Percentiles rank a stretch among this genome's conserved stretches.
Evolutionary conservation across 2,329 filamentous ascomycete genomes (phyloP).

Genomic region (Zalaria obscura): DNA sequence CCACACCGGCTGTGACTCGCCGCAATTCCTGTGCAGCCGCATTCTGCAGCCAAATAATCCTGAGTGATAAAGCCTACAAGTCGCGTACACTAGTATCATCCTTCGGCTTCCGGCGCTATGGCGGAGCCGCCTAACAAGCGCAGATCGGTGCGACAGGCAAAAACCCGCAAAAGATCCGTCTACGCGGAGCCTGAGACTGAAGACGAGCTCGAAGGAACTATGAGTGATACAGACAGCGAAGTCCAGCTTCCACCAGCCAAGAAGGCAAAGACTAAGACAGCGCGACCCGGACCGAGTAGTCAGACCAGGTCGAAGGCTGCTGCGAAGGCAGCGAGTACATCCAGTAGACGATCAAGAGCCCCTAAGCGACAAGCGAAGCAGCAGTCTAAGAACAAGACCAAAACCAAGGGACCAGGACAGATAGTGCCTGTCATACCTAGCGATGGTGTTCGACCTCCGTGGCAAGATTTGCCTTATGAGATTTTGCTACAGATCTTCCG

Average conservation of each 20-base stretch:
- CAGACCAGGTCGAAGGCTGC: constrained; percentile 2
- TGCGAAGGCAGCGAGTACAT: background rate
- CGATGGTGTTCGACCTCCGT: constrained; percentile 18
- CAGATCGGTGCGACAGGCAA: constrained; percentile 18
- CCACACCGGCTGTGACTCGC: too few relatives aligned
- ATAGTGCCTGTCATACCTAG: constrained; percentile 10
- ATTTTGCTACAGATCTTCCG: constrained; percentile 20
- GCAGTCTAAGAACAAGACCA: constrained; percentile 8
- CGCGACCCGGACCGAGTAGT: constrained; percentile 2
- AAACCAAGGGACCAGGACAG: constrained; percentile 8
- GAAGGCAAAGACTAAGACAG: constrained; percentile 1
- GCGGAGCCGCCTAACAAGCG: constrained; percentile 11
- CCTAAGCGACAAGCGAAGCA: constrained; percentile 2
- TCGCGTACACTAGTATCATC: too few relatives aligned
- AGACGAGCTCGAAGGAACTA: constrained; percentile 14
- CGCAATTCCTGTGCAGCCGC: too few relatives aligned
- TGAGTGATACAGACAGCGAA: background rate
- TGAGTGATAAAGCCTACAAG: too few relatives aligned
- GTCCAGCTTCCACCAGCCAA: background rate
- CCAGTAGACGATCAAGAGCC: background rate
- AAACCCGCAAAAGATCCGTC: constrained; percentile 16
- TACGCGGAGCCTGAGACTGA: constrained; percentile 22
- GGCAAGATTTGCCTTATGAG: constrained; percentile 18
- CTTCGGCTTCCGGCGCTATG: background rate
- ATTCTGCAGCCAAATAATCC: too few relatives aligned